Evolutionary conservation across 495 filamentous ascomycete species (phyloP), one percentile per base, ranked within the genome.

Genomic region (Glutinoglossum americanum): DNA sequence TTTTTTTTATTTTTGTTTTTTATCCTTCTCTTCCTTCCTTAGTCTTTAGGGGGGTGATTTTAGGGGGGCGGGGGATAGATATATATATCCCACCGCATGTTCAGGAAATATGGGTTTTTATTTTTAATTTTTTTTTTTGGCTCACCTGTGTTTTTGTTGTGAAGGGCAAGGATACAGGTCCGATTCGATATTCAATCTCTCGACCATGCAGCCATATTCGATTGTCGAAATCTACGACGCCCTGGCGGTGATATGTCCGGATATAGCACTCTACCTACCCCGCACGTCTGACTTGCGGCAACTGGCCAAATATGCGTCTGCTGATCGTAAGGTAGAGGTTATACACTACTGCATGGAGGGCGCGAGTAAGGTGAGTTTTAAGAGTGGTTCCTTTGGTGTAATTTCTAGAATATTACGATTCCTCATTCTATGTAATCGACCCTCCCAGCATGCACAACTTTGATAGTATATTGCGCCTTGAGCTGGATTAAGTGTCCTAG

Each of bases 311-410:
- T 67, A 81, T 55, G 77, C 74, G 1, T 73, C 78, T 53, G 66
- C 72, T 10, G 74, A 67, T 17, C 59, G 70, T 45, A 78, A 77
- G 65, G 68, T 86, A 8, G 77, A 83, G 21, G 82, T 89, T 27
- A 77, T 86, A 51, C 92, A 98, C 70, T 98, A 98, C 66, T 95
- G 88, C 67, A 82, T 92, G 69, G 74, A 85, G 57, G 86, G 87
- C 9, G 84, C 85, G 3, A 95, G 92, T 67, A 98, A 96, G 71
- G 85, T 72, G 59, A 28, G 56, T n/a, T n/a, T n/a, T n/a, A n/a
- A n/a, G n/a, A n/a, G n/a, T n/a, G n/a, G n/a, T n/a, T n/a, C n/a
- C n/a, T n/a, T n/a, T n/a, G n/a, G n/a, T n/a, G n/a, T n/a, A n/a
- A n/a, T n/a, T n/a, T n/a, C n/a, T n/a, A n/a, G n/a, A n/a, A n/a